Conservation (phyloP, 148 eudicot genomes). For the Camellia granthamiana region DNA sequence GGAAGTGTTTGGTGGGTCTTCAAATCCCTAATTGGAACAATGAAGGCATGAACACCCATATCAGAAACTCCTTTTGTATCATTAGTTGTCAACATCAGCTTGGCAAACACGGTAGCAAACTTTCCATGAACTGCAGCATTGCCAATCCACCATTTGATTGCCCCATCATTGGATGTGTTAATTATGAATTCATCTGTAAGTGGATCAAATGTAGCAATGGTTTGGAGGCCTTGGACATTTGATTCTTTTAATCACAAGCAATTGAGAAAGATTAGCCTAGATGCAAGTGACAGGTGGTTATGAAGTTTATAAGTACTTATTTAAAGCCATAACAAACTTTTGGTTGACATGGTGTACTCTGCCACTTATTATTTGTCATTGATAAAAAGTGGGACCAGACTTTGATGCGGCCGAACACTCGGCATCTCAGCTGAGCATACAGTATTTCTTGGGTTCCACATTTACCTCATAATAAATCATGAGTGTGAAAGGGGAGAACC, state of each 20-base stretch:
- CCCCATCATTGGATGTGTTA: conserved; percentile 87
- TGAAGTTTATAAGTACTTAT: not conserved
- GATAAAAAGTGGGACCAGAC: too few relatives aligned
- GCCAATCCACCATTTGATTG: conserved; percentile 98
- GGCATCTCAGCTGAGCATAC: too few relatives aligned
- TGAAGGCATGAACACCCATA: conserved; percentile 97
- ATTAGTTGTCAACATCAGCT: conserved; percentile 72
- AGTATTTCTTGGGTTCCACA: too few relatives aligned
- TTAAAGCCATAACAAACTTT: not conserved
- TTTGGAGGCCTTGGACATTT: conserved; percentile 94
- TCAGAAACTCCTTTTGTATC: conserved; percentile 66
- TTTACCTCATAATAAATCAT: too few relatives aligned
- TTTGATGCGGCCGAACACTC: too few relatives aligned
- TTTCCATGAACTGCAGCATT: conserved; percentile 95
- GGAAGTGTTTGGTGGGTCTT: conserved; percentile 70
- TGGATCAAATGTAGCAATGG: conserved; percentile 78
- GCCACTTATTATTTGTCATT: too few relatives aligned
- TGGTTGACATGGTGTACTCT: not conserved
- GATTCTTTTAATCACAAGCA: conserved; percentile 50
- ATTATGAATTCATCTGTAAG: conserved; percentile 74
- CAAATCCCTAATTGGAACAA: conserved; percentile 85
- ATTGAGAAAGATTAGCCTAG: conserved; percentile 1
- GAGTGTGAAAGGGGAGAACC: not conserved
- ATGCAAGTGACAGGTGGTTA: not conserved
- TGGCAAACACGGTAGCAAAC: conserved; percentile 92